phyloP scores from a whole-genome alignment of 2,329 filamentous ascomycete species.

The Phaeoacremonium minimum region DNA sequence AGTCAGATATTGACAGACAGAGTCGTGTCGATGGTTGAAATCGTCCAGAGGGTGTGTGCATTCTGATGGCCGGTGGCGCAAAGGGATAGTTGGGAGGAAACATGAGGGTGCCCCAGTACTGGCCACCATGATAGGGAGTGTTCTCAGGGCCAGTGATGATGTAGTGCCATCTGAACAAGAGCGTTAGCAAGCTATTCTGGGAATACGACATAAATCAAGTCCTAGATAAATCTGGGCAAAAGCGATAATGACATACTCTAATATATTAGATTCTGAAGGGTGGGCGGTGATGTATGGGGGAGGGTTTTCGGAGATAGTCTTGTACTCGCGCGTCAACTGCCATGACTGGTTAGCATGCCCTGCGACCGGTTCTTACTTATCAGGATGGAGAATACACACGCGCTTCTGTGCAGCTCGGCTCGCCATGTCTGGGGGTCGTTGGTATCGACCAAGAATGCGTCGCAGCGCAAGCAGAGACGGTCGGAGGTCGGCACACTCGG shows the following conservation, averaged over 20 bases:
- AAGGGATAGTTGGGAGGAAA: constrained; percentile 98
- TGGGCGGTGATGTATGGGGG: constrained; percentile 87
- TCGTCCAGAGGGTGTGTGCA: constrained; percentile 95
- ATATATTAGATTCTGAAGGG: constrained; percentile 84
- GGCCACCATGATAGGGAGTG: constrained; percentile 89
- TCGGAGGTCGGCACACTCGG: too few species aligned
- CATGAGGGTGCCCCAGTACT: constrained; percentile 96
- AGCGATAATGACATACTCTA: constrained; percentile 58
- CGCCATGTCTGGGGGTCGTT: too few species aligned
- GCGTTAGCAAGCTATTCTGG: not conserved
- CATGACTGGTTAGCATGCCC: too few species aligned
- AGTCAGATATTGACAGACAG: constrained; percentile 94
- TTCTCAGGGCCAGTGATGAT: constrained; percentile 91
- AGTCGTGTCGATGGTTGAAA: constrained; percentile 91
- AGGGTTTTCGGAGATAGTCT: constrained; percentile 65
- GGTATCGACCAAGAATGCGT: too few species aligned
- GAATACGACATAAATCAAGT: not conserved
- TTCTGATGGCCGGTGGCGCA: constrained; percentile 93
- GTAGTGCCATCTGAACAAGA: constrained; percentile 72
- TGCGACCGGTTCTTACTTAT: too few species aligned
- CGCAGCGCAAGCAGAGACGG: too few species aligned
- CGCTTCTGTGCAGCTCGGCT: constrained; percentile 11
- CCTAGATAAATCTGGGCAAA: not conserved
- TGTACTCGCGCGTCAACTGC: constrained; percentile 61
- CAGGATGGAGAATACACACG: not conserved